A percentile compares a stretch with the other conserved stretches of the same genome.
Conservation (phyloP, 2,329 filamentous ascomycete genomes). For the Scolecobasidium constrictum region DNA sequence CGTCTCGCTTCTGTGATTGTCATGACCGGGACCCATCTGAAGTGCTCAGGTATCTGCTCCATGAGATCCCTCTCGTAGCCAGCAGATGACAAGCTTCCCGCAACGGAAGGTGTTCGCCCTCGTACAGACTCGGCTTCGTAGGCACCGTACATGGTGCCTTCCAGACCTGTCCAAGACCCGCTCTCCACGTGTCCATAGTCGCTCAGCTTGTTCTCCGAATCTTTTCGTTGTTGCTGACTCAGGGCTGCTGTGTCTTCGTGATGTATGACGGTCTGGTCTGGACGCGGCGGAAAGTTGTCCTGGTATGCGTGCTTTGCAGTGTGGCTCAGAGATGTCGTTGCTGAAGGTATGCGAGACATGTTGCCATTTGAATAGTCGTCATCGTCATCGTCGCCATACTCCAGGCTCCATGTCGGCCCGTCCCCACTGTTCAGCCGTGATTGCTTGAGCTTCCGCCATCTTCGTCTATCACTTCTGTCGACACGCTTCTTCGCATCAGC, state of each 20-base stretch:
- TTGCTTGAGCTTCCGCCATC: conserved; percentile 24
- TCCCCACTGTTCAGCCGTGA: conserved; percentile 23
- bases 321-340: conserved; percentile 14
- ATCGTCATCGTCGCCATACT: conserved; percentile 57
- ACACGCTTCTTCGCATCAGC: conserved; percentile 42
- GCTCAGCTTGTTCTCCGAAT: neutral
- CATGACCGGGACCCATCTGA: conserved; percentile 87
- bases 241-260: conserved; percentile 14
- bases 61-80: conserved; percentile 50
- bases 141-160: conserved; percentile 67
- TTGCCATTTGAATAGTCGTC: conserved; percentile 23
- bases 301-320: neutral
- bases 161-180: conserved; percentile 32
- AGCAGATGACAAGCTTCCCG: conserved; percentile 58
- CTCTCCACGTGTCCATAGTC: neutral
- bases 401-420: conserved; percentile 71
- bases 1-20: conserved; percentile 72
- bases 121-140: conserved; percentile 50
- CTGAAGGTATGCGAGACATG: conserved; percentile 24
- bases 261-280: conserved; percentile 17
- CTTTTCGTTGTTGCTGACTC: conserved; percentile 14
- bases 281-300: conserved; percentile 7
- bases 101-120: conserved; percentile 67
- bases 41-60: conserved; percentile 70
- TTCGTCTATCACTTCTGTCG: conserved; percentile 34